Evolutionary conservation across 2,329 filamentous ascomycete species (phyloP).

Genomic region (Orbilia blumenaviensis): DNA sequence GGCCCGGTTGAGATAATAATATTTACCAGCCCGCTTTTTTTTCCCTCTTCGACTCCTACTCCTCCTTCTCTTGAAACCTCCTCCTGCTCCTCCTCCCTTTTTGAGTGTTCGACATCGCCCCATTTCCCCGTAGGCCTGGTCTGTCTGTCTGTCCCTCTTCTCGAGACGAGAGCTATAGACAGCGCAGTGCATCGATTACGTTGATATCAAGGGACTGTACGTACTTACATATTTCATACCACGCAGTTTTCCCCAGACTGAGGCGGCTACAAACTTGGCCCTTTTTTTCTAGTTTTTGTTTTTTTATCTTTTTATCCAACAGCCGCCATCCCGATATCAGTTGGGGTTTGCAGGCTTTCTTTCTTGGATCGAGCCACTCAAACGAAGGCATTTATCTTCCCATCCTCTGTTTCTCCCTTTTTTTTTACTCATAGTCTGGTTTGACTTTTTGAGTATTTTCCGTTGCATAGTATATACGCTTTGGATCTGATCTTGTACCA

Average conservation of each 20-base stretch:
- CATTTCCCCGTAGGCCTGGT: slow-evolving; percentile 5
- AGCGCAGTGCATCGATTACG: not conserved
- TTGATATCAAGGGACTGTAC: slow-evolving; percentile 4
- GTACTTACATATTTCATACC: too few species aligned
- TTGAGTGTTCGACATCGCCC: slow-evolving; percentile 12
- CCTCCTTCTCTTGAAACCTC: not conserved
- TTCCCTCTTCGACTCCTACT: not conserved
- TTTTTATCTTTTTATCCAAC: slow-evolving; percentile 10
- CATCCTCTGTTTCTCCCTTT: not conserved
- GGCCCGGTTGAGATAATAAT: not conserved
- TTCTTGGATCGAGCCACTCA: slow-evolving; percentile 1
- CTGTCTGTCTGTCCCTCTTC: not conserved
- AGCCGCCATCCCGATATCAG: slow-evolving; percentile 29
- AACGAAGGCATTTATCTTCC: too few species aligned
- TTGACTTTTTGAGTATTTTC: too few species aligned
- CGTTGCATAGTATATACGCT: too few species aligned
- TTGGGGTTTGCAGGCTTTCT: not conserved
- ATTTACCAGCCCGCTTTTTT: slow-evolving; percentile 13
- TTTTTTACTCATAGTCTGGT: slow-evolving; percentile 4
- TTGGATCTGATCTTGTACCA: not conserved
- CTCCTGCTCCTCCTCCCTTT: slow-evolving; percentile 23
- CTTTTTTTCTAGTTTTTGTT: not conserved
- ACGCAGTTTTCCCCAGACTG: not conserved
- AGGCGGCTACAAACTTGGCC: slow-evolving; percentile 10
- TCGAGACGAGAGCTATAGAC: not conserved